Conservation (phyloP, 768 basidiomycete genomes). For the Pisolithus tinctorius region DNA sequence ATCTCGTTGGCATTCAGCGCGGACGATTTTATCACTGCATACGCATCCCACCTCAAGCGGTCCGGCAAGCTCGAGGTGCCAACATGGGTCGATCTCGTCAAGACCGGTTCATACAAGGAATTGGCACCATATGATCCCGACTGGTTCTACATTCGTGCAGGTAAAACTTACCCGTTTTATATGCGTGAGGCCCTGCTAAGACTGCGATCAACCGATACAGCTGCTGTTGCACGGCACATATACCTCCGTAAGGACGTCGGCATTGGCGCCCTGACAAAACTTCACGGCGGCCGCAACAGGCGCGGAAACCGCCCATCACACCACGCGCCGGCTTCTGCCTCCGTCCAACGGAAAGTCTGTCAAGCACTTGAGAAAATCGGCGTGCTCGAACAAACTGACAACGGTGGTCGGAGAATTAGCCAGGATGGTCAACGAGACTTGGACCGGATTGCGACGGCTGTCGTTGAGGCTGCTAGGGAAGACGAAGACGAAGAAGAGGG, state of each 20-base stretch:
- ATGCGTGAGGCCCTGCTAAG: neutral
- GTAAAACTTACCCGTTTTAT: constrained; percentile 43
- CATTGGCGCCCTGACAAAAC: constrained; percentile 88
- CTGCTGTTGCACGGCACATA: constrained; percentile 96
- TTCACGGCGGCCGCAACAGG: constrained; percentile 93
- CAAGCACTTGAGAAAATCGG: constrained; percentile 99
- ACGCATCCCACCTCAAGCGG: constrained; percentile 93
- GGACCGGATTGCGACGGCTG: constrained; percentile 88
- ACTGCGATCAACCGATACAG: constrained; percentile 32
- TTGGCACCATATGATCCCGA: constrained; percentile 98
- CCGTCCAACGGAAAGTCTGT: constrained; percentile 92
- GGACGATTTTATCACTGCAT: constrained; percentile 89
- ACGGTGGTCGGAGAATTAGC: constrained; percentile 92
- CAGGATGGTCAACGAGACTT: constrained; percentile 96
- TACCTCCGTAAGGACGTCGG: constrained; percentile 98
- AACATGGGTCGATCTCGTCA: constrained; percentile 97
- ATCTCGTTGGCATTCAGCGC: constrained; percentile 46
- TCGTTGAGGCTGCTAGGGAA: constrained; percentile 71
- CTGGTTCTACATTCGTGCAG: constrained; percentile 99
- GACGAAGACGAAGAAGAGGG: constrained; percentile 73
- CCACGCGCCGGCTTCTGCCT: constrained; percentile 79
- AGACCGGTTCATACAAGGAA: constrained; percentile 97
- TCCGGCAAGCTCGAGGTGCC: constrained; percentile 99
- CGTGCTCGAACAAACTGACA: constrained; percentile 87
- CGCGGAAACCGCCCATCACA: constrained; percentile 96